A percentile compares a stretch with the other conserved stretches of the same genome.
These are phyloP conservation scores for Oryza glumipatula DNA, from an alignment of 176 grass and related monocot species.

Conservation along the genomic window DNA sequence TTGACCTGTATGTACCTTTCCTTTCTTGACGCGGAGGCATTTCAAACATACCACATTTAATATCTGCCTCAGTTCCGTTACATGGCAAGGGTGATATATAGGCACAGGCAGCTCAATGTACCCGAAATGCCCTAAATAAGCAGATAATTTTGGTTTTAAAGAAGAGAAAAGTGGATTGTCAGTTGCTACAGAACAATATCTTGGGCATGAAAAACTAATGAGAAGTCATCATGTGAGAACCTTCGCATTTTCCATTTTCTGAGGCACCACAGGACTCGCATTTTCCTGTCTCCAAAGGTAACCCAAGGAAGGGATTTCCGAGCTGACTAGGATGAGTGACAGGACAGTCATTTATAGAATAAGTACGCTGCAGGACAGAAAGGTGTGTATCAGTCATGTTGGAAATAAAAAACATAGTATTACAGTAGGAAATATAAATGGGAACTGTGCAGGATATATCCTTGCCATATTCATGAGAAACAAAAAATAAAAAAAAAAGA, in stretches of 20 bases:
- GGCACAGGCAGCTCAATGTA: slow-evolving; percentile 88
- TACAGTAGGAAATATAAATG: not conserved
- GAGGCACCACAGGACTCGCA: slow-evolving; percentile 92
- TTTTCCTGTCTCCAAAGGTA: slow-evolving; percentile 81
- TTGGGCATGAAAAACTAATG: not conserved
- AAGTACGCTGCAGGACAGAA: slow-evolving; percentile 56
- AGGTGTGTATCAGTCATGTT: slow-evolving; percentile 19
- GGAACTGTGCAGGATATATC: not conserved
- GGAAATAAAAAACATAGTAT: not conserved
- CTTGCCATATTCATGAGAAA: not conserved
- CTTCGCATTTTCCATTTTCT: slow-evolving; percentile 85
- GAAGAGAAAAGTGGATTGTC: slow-evolving; percentile 1
- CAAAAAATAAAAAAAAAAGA: not conserved
- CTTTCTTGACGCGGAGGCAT: slow-evolving; percentile 86
- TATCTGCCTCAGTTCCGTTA: slow-evolving; percentile 75
- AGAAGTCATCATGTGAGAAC: slow-evolving; percentile 47
- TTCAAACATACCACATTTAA: slow-evolving; percentile 78
- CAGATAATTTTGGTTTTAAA: slow-evolving; percentile 32
- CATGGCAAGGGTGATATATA: slow-evolving; percentile 83
- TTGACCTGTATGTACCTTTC: slow-evolving; percentile 54
- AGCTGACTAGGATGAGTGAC: slow-evolving; percentile 90
- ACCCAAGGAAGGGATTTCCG: slow-evolving; percentile 82
- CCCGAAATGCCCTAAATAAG: slow-evolving; percentile 87
- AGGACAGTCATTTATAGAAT: slow-evolving; percentile 68
- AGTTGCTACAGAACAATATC: slow-evolving; percentile 22